A percentile compares a stretch with the other conserved stretches of the same genome.
Evolutionary conservation across 2,329 filamentous ascomycete species (phyloP).

Genomic region (Cylindrodendrum hubeiense): DNA sequence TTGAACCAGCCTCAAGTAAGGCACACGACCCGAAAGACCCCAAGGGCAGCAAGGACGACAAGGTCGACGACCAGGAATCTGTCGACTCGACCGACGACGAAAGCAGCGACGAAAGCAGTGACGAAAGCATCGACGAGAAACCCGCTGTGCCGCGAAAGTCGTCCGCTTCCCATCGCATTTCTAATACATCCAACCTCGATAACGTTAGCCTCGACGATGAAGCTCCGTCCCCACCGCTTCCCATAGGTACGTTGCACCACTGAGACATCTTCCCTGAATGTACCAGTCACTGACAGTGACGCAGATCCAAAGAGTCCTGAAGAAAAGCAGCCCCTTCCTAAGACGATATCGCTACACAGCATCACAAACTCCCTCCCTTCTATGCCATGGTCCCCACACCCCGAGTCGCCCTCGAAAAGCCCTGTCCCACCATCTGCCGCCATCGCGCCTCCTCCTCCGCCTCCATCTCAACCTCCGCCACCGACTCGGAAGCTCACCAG

Average conservation of each 20-base stretch:
- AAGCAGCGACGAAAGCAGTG: constrained; percentile 28
- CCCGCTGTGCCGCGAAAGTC: constrained; percentile 48
- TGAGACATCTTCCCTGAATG: neutral
- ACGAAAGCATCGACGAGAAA: constrained; percentile 29
- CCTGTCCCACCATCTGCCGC: constrained; percentile 50
- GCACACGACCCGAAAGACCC: constrained; percentile 23
- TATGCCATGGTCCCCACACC: constrained; percentile 77
- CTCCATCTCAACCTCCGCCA: constrained; percentile 49
- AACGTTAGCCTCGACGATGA: constrained; percentile 76
- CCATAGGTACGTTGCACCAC: constrained; percentile 47
- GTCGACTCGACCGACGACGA: constrained; percentile 28
- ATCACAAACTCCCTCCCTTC: constrained; percentile 79
- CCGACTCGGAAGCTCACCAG: constrained; percentile 81
- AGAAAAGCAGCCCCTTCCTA: constrained; percentile 59
- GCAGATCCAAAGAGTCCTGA: constrained; percentile 49
- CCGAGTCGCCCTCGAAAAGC: constrained; percentile 62
- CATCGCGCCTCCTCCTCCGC: constrained; percentile 46
- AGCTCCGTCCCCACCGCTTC: constrained; percentile 42
- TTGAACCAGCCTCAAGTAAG: constrained; percentile 28
- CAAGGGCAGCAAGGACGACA: constrained; percentile 13
- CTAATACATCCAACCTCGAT: constrained; percentile 63
- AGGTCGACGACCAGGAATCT: constrained; percentile 31
- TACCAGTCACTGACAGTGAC: constrained; percentile 32
- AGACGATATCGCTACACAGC: constrained; percentile 74
- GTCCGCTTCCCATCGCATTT: constrained; percentile 59